Evolutionary conservation across 305 asterid genomes (phyloP), one percentile per base, ranked within the genome.

Genomic region (Solanum hybrid): DNA sequence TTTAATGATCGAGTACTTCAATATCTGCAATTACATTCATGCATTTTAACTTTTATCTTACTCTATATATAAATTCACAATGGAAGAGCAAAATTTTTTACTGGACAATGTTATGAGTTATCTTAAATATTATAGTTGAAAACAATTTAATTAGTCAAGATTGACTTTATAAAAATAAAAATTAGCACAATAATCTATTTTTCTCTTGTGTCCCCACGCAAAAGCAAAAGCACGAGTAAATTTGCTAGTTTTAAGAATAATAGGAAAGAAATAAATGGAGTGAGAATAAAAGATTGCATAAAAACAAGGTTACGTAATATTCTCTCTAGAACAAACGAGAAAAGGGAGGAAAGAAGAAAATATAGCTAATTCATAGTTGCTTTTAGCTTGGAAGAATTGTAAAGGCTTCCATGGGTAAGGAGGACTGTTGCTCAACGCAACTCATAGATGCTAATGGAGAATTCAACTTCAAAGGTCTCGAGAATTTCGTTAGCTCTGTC

Each of bases 401-500:
- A 78, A 75, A 67, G 74, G 12, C 22, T 39, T 39, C 85, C 73
- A 87, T 87, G 89, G 40, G 71, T 5, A n/a, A 22, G 74, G 91
- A 90, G 46, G 93, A 84, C 46, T 91, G 91, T 87, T 92, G 29
- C 93, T 92, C 93, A 74, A 93, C 94, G 85, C 96, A 95, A 46
- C 91, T 95, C 16, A 91, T 94, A 37, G 89, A 92, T 89, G 94
- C 89, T 39, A 90, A 93, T 86, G 95, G 97, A 81, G 94, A 91
- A 90, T 94, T 95, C 90, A 93, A 94, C 91, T 90, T 90, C 36
- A 89, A 86, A 46, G 96, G 91, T 12, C 92, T 94, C 37, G 61
- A 92, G 86, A 88, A 92, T 51, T 95, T 95, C 87, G 26, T 89
- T 76, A 90, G 88, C 69, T 89, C 95, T 69, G 93, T 93, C 81